A percentile compares a stretch with the other conserved stretches of the same genome.
These are phyloP conservation scores for Fusarium brevicatenulatum DNA, from an alignment of 2,329 filamentous ascomycete genomes.

Conservation along the genomic window DNA sequence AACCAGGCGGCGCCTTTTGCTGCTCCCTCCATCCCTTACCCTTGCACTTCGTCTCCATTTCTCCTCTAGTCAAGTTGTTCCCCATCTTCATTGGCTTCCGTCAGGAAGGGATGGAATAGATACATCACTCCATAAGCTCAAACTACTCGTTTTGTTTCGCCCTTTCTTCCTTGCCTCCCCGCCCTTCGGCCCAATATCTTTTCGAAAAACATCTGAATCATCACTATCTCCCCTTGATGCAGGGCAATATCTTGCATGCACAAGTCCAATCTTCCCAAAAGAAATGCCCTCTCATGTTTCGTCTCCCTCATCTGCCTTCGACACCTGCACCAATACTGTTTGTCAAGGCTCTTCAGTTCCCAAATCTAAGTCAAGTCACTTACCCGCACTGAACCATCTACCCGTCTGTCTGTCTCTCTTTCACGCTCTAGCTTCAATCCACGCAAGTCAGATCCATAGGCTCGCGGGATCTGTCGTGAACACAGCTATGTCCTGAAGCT, in stretches of 20 bases:
- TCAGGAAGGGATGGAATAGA: slow-evolving; percentile 40
- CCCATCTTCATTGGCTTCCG: slow-evolving; percentile 23
- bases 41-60: slow-evolving; percentile 23
- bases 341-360: slow-evolving; percentile 46
- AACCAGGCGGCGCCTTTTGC: slow-evolving; percentile 35
- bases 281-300: slow-evolving; percentile 48
- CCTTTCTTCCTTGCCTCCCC: slow-evolving; percentile 37
- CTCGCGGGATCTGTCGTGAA: slow-evolving; percentile 14
- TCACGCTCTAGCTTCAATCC: slow-evolving; percentile 17
- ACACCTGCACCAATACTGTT: slow-evolving; percentile 40
- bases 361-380: slow-evolving; percentile 40
- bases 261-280: slow-evolving; percentile 46
- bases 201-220: slow-evolving; percentile 42
- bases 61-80: slow-evolving; percentile 22
- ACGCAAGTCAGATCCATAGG: slow-evolving; percentile 17
- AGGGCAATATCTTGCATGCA: slow-evolving; percentile 49
- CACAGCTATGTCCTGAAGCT: slow-evolving; percentile 19
- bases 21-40: slow-evolving; percentile 32
- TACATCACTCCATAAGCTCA: slow-evolving; percentile 38
- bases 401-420: slow-evolving; percentile 38
- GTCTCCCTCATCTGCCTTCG: slow-evolving; percentile 40
- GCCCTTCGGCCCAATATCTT: slow-evolving; percentile 30
- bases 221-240: slow-evolving; percentile 41
- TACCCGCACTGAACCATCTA: slow-evolving; percentile 38
- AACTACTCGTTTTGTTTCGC: slow-evolving; percentile 26